Base-by-base conservation (phyloP, 306 rosid genomes). In the Ziziphus jujuba region DNA sequence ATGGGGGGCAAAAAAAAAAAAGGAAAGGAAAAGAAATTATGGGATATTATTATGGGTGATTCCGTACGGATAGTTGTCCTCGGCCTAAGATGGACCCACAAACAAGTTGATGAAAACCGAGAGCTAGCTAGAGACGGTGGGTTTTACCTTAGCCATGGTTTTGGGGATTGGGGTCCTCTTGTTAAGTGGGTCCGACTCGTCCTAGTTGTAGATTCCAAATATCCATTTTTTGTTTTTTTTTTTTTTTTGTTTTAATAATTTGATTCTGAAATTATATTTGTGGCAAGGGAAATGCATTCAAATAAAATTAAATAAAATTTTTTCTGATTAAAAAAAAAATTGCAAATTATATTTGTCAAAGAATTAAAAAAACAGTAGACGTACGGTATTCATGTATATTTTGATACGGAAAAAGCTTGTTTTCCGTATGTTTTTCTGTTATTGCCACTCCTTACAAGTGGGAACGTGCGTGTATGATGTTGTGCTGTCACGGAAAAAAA, bases 21-120 rank as follows among this genome's bases (percentile, higher is more conserved):
- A 28, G n/a, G n/a, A n/a, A n/a, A n/a, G n/a, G n/a, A n/a, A n/a
- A n/a, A n/a, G n/a, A 65, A 8, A 33, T 34, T 23, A 23, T 44
- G 24, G 33, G 7, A 4, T 25, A 36, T 33, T 17, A 25, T 9
- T 35, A 16, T 38, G 59, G 24, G 23, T 61, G 51, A 67, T 47
- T 66, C 5, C 56, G 88, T 85, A 85, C 87, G 85, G 90, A 85
- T n/a, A n/a, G 0, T 33, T 74, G 82, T 78, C 84, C 82, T 74
- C 47, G 74, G 52, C 59, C 52, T 63, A 17, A 20, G 35, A 22
- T 28, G 75, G 84, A 59, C 58, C 87, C 79, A 65, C 72, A 43
- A 4, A 79, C 85, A 69, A 72, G 58, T 78, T 78, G 77, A 75
- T 65, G 20, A 65, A 82, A 76, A 85, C 77, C 69, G 53, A 40